phyloP scores from a whole-genome alignment of 148 eudicot genomes.

The Gaultheria prostrata region DNA sequence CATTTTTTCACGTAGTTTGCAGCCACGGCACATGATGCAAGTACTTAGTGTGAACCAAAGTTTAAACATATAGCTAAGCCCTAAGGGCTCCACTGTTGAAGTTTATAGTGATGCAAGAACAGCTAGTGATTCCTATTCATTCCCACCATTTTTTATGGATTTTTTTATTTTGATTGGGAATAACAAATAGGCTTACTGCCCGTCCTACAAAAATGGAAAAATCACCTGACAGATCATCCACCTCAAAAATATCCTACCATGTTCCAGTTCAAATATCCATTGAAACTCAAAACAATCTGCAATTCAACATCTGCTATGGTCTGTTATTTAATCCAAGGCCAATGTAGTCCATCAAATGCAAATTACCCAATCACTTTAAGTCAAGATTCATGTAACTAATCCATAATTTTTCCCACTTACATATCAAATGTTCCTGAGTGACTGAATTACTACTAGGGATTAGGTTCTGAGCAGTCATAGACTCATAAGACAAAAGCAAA shows the following conservation, averaged over 20 bases:
- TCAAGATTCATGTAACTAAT: neutral
- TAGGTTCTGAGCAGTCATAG: neutral
- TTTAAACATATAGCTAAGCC: neutral
- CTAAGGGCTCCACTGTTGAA: neutral
- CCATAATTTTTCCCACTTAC: neutral
- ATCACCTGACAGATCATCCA: neutral
- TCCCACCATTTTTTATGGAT: neutral
- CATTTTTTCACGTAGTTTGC: neutral
- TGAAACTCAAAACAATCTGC: neutral
- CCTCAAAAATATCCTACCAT: neutral
- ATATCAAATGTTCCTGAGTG: neutral
- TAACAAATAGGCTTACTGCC: neutral
- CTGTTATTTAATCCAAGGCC: slow-evolving; percentile 5
- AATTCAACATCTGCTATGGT: neutral
- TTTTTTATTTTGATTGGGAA: neutral
- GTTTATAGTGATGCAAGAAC: neutral
- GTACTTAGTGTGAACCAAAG: neutral
- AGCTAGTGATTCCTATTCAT: neutral
- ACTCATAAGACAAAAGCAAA: neutral
- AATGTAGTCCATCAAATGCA: neutral
- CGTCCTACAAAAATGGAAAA: neutral
- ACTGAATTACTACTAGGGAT: neutral
- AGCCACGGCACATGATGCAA: neutral
- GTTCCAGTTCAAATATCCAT: neutral
- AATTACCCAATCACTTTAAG: neutral